Base-by-base conservation (phyloP, 2,329 filamentous ascomycete species). In the Leptographium wingfieldii region DNA sequence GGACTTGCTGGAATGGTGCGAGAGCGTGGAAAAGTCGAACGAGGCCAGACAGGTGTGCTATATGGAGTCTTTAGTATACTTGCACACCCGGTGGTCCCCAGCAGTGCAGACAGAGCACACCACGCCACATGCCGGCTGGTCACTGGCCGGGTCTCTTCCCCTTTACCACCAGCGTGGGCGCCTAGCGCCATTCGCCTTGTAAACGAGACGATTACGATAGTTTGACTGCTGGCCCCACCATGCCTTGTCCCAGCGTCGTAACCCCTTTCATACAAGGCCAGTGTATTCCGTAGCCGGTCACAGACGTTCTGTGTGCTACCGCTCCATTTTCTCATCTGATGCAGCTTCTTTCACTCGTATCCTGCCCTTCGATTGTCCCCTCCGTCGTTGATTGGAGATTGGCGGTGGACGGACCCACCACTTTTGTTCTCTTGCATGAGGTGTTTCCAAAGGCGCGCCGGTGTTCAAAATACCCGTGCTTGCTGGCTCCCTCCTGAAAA, bases 381-480 rank as follows among this genome's bases (percentile, higher is more conserved):
- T 16, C 22, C 48, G 49, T 19, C 14, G 10, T 3, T 16, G 40
- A 49, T 56, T 56, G 55, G 55, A 27, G 27, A 35, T 5, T 7
- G 2, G 9, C 40, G 3, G 19, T 12, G 10, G 1, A 27, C 22
- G 16, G 55, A 25, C 25, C 55, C 46, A 58, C 56, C 46, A 10
- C 31, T 19, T 58, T 46, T 40, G 29, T 31, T 58, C 66, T 66
- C 65, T 67, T 66, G 67, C 69, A 71, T 67, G 65, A 66, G 67
- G 67, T 63, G 65, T 67, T 73, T 72, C 70, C 71, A 72, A 73
- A 69, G 74, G 75, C 75, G 75, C 72, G 69, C 77, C 16, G 43
- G n/a, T 46, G 56, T 43, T 51, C 19, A 11, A 11, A 11, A 35
- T 35, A 31, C 29, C 29, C 56, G 22, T 57, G 22, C 19, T 35